Conservation (phyloP, 345 rosid species). For the Bruguiera sexangula region DNA sequence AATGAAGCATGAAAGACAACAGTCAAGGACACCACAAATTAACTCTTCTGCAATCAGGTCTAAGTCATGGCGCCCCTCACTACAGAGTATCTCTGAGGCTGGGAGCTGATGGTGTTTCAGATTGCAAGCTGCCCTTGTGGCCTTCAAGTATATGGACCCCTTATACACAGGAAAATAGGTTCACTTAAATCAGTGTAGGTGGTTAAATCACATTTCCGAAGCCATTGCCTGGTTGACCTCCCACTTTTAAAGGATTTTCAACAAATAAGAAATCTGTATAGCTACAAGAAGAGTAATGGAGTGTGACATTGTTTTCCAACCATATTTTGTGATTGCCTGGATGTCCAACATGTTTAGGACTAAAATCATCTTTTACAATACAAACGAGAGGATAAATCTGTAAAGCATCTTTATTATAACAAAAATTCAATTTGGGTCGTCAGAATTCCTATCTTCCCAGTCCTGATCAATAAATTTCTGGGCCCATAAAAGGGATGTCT, state of each 20-base stretch:
- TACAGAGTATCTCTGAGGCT: conserved; percentile 84
- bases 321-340: conserved; percentile 2
- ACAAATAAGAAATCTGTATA: conserved; percentile 44
- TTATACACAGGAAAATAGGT: conserved; percentile 6
- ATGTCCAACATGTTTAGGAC: neutral
- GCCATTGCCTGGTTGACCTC: conserved; percentile 8
- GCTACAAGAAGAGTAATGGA: conserved; percentile 27
- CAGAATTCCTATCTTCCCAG: conserved; percentile 37
- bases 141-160: neutral
- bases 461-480: conserved; percentile 41
- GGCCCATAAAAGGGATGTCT: conserved; percentile 40
- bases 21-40: conserved; percentile 38
- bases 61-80: conserved; percentile 82
- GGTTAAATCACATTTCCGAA: conserved; percentile 9
- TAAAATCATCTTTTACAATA: neutral
- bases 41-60: conserved; percentile 45
- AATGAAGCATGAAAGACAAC: conserved; percentile 46
- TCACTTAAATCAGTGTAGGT: conserved; percentile 16
- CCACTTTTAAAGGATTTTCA: conserved; percentile 15
- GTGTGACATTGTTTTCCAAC: conserved; percentile 15
- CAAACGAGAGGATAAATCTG: neutral
- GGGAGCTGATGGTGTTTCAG: conserved; percentile 38
- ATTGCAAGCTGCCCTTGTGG: neutral
- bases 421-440: conserved; percentile 16
- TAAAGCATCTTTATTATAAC: neutral